Percentiles rank a stretch among this genome's conserved stretches.
Conservation (phyloP, 2,329 filamentous ascomycete species). For the Thielaviopsis musarum region DNA sequence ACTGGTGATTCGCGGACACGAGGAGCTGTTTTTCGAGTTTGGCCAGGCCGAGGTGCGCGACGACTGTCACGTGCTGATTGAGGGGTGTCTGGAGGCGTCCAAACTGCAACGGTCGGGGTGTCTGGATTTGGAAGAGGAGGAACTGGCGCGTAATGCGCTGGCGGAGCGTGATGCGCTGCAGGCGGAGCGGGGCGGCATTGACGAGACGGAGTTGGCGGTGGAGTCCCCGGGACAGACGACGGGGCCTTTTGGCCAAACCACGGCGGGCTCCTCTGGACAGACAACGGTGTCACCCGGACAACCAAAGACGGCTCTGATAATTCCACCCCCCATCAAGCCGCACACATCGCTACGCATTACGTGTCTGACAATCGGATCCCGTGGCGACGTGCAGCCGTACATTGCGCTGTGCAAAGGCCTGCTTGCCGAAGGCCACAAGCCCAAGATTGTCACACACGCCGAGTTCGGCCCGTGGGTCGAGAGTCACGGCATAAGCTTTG, state of each 20-base stretch:
- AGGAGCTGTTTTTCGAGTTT: slow-evolving; percentile 96
- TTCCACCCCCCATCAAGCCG: slow-evolving; percentile 74
- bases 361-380: slow-evolving; percentile 87
- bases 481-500: slow-evolving; percentile 87
- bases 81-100: slow-evolving; percentile 3
- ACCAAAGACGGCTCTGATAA: slow-evolving; percentile 57
- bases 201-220: slow-evolving; percentile 15
- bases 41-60: slow-evolving; percentile 60
- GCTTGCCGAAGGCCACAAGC: slow-evolving; percentile 69
- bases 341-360: slow-evolving; percentile 64
- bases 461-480: slow-evolving; percentile 85
- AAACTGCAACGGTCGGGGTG: background rate
- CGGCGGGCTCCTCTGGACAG: too few relatives aligned
- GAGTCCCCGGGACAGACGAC: background rate
- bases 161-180: slow-evolving; percentile 63
- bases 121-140: slow-evolving; percentile 25
- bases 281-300: slow-evolving; percentile 77
- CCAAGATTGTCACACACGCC: slow-evolving; percentile 76
- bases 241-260: too few relatives aligned
- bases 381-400: slow-evolving; percentile 93
- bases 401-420: slow-evolving; percentile 90
- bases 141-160: slow-evolving; percentile 58
- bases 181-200: slow-evolving; percentile 33
- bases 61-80: slow-evolving; percentile 45
- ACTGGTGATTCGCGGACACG: slow-evolving; percentile 81